These are phyloP conservation scores for Brassica nigra DNA, from an alignment of 345 rosid species.

Conservation along the genomic window DNA sequence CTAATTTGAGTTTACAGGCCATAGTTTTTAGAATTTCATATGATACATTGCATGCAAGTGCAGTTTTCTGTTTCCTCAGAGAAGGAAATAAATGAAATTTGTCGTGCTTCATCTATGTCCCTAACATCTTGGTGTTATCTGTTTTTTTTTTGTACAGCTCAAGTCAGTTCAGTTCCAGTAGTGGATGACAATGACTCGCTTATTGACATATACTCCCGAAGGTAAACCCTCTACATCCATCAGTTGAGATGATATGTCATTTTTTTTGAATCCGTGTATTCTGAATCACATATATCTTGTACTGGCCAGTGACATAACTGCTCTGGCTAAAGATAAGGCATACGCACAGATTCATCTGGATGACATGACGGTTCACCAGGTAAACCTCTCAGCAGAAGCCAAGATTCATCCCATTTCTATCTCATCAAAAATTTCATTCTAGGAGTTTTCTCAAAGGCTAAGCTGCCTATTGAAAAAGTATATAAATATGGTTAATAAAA, in stretches of 20 bases:
- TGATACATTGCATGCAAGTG: background rate
- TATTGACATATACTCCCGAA: conserved; percentile 77
- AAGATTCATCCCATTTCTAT: background rate
- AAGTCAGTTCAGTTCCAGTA: conserved; percentile 89
- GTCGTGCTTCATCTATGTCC: background rate
- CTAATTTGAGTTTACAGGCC: no score
- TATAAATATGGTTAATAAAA: background rate
- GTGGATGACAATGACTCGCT: conserved; percentile 86
- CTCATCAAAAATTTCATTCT: background rate
- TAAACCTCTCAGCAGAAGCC: conserved; percentile 36
- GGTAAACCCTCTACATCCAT: conserved; percentile 44
- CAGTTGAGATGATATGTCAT: conserved; percentile 6
- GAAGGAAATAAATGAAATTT: background rate
- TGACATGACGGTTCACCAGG: conserved; percentile 92
- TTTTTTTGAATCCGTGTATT: background rate
- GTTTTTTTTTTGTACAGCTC: conserved; percentile 51
- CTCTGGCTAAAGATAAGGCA: conserved; percentile 86
- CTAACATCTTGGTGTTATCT: conserved; percentile 19
- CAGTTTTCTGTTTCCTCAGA: background rate
- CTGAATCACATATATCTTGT: conserved; percentile 27
- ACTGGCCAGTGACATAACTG: conserved; percentile 71
- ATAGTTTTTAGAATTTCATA: background rate
- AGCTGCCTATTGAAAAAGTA: background rate
- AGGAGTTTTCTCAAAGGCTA: background rate
- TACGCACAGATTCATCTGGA: conserved; percentile 93